Evolutionary conservation across 345 rosid species (phyloP), one percentile per base, ranked within the genome.

Genomic region (Lepidium didymum): DNA sequence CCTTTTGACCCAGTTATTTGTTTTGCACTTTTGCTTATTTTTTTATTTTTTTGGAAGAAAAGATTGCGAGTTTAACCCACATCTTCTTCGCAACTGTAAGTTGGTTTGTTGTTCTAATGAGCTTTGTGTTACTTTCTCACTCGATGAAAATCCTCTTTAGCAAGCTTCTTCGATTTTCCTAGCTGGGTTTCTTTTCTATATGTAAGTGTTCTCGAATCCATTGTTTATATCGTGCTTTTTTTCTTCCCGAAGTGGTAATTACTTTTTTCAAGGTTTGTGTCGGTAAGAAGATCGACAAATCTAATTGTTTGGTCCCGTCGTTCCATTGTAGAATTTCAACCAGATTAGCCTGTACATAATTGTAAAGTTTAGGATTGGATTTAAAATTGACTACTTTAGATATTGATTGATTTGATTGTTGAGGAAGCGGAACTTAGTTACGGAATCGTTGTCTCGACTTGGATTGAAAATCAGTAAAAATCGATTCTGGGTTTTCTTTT

Each of bases 61-160:
- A 38, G 23, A 16, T 65, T 16, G 12, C 7, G 61, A 66, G 53
- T 6, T 7, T 9, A 35, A 49, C 46, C 42, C 37, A 37, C 58
- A 36, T 49, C 59, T 7, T 31, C 6, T 55, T 19, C 10, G 54
- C 55, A 23, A 67, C 15, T 41, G 67, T 34, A 31, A 34, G 61
- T 36, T 23, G 68, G 68, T 53, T 25, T 33, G n/a, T 11, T 15
- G 29, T 70, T 43, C 49, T 35, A 45, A 62, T 54, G 45, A 38
- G 40, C 43, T 52, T 34, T 53, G n/a, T 23, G 38, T 53, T 43
- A 4, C 21, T 62, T 44, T 36, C 56, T 62, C 44, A 47, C 43
- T 58, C 62, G 41, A 73, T 73, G 67, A 73, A 29, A 29, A 41
- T 65, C 66, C 41, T 51, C 44, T 40, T 13, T 12, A 35, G 23